A percentile compares a stretch with the other conserved stretches of the same genome.
Evolutionary conservation across 176 grass and related monocot genomes (phyloP).

Genomic region (Paspalum notatum): DNA sequence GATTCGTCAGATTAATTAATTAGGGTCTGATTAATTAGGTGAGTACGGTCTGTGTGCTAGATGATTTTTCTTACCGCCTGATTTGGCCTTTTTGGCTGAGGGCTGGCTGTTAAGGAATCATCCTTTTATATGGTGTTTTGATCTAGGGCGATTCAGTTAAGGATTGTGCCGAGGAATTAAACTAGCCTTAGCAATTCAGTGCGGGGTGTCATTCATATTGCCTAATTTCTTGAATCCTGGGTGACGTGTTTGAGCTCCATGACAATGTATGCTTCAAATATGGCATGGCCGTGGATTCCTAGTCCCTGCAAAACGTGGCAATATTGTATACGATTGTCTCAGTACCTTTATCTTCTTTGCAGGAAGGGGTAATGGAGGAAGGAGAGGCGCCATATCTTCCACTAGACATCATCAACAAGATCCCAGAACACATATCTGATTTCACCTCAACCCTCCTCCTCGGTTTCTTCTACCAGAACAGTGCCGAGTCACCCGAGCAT

Average conservation of each 20-base stretch:
- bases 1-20: neutral
- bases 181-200: too few relatives aligned
- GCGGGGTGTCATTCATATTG: neutral
- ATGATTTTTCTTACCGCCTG: neutral
- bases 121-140: neutral
- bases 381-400: constrained; percentile 7
- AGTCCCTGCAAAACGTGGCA: neutral
- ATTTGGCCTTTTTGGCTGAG: neutral
- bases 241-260: neutral
- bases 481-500: neutral
- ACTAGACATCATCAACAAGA: constrained; percentile 40
- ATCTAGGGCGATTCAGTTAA: neutral
- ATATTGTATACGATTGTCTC: neutral
- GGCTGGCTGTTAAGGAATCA: neutral
- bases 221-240: neutral
- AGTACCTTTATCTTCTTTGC: constrained; percentile 4
- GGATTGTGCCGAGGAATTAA: neutral
- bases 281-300: neutral
- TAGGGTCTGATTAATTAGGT: too few relatives aligned
- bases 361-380: constrained; percentile 32
- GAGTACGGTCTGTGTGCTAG: neutral
- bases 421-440: constrained; percentile 1
- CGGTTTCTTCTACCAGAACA: constrained; percentile 39
- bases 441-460: constrained; percentile 42
- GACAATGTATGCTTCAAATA: neutral